Conservation (phyloP, 2,329 filamentous ascomycete genomes). For the Ophiognomonia clavigignenti-juglandacearum region DNA sequence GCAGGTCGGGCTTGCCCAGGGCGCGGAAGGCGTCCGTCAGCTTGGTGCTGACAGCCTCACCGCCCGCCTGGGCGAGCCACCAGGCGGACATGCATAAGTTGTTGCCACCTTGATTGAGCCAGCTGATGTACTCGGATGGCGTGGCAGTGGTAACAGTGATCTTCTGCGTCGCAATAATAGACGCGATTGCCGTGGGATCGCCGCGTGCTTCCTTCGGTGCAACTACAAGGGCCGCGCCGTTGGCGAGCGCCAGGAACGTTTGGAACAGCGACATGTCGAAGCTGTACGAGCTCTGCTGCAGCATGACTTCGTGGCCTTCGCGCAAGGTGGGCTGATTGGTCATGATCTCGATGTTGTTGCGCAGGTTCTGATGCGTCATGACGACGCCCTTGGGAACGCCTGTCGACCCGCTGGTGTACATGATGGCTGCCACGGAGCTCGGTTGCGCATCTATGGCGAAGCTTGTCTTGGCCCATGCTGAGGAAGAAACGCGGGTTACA, state of each 20-base stretch:
- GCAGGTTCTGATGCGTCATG: conserved; percentile 17
- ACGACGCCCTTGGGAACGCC: conserved; percentile 30
- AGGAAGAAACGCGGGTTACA: too few relatives aligned
- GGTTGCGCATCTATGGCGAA: conserved; percentile 11
- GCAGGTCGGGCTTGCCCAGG: neutral
- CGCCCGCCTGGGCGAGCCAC: conserved; percentile 26
- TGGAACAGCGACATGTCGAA: conserved; percentile 31
- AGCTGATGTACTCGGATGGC: conserved; percentile 30
- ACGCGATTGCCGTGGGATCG: conserved; percentile 27
- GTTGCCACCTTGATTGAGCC: conserved; percentile 16
- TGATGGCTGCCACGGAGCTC: conserved; percentile 18
- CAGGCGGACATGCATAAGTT: conserved; percentile 21
- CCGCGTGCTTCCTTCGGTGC: conserved; percentile 22
- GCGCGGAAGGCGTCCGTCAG: neutral
- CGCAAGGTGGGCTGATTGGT: conserved; percentile 8
- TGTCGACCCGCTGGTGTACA: conserved; percentile 22
- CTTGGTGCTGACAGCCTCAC: conserved; percentile 22
- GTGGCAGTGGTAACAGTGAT: conserved; percentile 29
- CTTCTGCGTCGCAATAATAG: conserved; percentile 24
- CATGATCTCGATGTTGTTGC: conserved; percentile 17
- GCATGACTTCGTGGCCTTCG: conserved; percentile 18
- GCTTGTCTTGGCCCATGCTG: too few relatives aligned
- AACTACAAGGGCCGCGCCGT: conserved; percentile 28
- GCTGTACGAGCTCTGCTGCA: conserved; percentile 30
- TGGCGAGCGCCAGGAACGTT: conserved; percentile 25